Base-by-base conservation (phyloP, 257 asterid species). In the Apocynum venetum region DNA sequence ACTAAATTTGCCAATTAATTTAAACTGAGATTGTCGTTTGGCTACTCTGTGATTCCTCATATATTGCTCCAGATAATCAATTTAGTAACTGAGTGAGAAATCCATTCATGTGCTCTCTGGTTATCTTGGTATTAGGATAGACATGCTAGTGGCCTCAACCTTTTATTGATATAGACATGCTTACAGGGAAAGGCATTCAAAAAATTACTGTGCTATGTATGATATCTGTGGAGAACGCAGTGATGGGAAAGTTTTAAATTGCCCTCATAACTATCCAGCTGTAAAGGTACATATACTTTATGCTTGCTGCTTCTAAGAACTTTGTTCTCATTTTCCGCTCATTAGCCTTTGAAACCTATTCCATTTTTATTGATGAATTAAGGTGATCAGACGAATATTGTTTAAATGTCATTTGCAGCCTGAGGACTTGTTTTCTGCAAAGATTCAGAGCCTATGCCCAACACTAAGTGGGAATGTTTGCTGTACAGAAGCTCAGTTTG, bases 381-480 rank as follows among this genome's bases (percentile, higher is more conserved):
- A 13, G 61, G 47, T 75, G 55, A 59, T 11, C n/a, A 43, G 51
- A 19, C 41, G 2, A 20, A 43, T 25, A n/a, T 44, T 44, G 52
- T 60, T 43, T 14, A 13, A 25, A 40, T n/a, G 59, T 55, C 68
- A 52, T 53, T 76, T 72, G 81, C 93, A 94, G 98, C 97, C 98
- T 0, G 86, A 82, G 77, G 97, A 91, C 49, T 83, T 94, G 80
- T 88, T 92, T 71, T 90, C 98, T 35, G 87, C 93, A 36, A 94
- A 94, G 82, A 88, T 92, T 82, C 97, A 92, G 80, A 94, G 98
- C 82, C 85, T 94, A 82, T 94, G 98, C 87, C 97, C 98, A 38
- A 89, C 91, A 12, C 84, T 92, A 64, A 94, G 91, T 48, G 96
- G 97, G 74, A 91, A 92, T 80, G 88, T 92, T 48, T 94, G 98